Evolutionary conservation across 2,329 filamentous ascomycete species (phyloP).

Genomic region (Colletotrichum sp.): DNA sequence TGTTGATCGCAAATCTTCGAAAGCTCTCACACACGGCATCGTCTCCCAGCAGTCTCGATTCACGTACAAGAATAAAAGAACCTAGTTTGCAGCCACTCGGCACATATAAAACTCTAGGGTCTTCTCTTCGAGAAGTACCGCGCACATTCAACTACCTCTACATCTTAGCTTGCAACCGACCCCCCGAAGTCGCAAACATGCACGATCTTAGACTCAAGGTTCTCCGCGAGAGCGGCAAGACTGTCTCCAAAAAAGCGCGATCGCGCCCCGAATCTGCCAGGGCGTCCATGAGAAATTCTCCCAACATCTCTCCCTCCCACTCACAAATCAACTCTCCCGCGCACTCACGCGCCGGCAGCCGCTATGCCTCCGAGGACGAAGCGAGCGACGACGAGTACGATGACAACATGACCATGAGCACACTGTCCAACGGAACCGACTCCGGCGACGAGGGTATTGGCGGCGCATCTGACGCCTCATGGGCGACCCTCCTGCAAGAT

Average conservation of each 20-base stretch:
- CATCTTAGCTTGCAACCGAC: not conserved
- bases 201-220: conserved; percentile 71
- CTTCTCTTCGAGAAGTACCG: not conserved
- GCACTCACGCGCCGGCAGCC: conserved; percentile 64
- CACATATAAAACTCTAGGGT: not conserved
- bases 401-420: conserved; percentile 50
- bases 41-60: not conserved
- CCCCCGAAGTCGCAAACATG: conserved; percentile 45
- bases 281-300: conserved; percentile 62
- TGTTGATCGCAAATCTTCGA: not conserved
- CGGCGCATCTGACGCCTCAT: conserved; percentile 61
- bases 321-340: conserved; percentile 63
- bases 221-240: conserved; percentile 74
- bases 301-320: conserved; percentile 60
- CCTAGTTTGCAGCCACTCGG: not conserved
- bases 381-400: conserved; percentile 59
- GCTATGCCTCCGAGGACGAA: conserved; percentile 70
- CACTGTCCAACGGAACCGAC: conserved; percentile 45
- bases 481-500: conserved; percentile 67
- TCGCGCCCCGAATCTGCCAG: conserved; percentile 61
- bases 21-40: not conserved
- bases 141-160: not conserved
- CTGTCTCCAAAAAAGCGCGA: conserved; percentile 70
- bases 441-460: conserved; percentile 59
- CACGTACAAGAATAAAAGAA: not conserved